Base-by-base conservation (phyloP, 805 yeast genomes). In the Kuraishia capsulata region DNA sequence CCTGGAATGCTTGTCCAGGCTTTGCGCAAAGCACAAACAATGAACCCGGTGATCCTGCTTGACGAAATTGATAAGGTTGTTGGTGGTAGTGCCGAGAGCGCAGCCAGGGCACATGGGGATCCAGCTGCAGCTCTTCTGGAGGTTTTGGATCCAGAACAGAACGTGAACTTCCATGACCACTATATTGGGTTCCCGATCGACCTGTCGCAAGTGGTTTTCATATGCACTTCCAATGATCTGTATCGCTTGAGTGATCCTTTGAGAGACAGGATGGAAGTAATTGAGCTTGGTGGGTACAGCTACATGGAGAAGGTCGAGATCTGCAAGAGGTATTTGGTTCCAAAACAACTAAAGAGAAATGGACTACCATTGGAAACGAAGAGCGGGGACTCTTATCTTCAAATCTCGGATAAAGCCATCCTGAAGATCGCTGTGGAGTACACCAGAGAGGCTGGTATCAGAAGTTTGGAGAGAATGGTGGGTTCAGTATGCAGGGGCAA, bases 71-170 rank as follows among this genome's bases (percentile, higher is more conserved):
- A 87, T 57, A 87, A 87, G 55, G 73, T 83, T 4, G 64, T 75
- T 42, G 81, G 81, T 24, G 76, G 76, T 17, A 56, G 61, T 37
- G 39, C 46, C 4, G 64, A 67, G 18, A 62, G 59, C 13, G 61
- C 55, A 3, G 59, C 58, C 35, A 64, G 67, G 44, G 60, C 71
- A 30, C 78, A 79, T 48, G 96, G 96, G 8, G 95, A 87, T 50
- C 95, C 96, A 1, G 81, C 88, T 14, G 94, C 95, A 26, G 96
- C 95, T 0, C 65, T 87, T 48, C 66, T 87, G 42, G 96, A 87
- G 56, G 89, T 87, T 1, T 67, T 87, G 43, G 96, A 87, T 51
- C 96, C 96, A 0, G 96, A 87, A 54, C 96, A 87, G 53, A 87
- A 87, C 57, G 59, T 64, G 26, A 65, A 74, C 24, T 87, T 86